phyloP scores from a whole-genome alignment of 805 yeast species.

The Teunomyces stri region DNA sequence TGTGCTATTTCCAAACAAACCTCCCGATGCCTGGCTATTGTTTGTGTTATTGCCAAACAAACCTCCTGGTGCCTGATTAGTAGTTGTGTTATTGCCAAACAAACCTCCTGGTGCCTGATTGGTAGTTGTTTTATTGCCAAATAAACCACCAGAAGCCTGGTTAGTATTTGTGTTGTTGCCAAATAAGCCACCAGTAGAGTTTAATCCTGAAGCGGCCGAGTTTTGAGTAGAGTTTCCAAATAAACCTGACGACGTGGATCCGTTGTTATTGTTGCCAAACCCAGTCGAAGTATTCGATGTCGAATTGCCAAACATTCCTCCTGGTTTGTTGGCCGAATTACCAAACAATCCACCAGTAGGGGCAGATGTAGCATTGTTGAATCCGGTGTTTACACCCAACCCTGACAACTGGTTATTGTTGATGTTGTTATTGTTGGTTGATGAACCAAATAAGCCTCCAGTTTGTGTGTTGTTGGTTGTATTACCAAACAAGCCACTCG shows the following conservation, averaged over 20 bases:
- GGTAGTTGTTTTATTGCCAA: constrained; percentile 15
- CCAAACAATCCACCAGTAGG: constrained; percentile 25
- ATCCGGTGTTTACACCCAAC: background rate
- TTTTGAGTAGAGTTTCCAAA: too few species aligned
- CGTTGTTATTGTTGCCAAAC: background rate
- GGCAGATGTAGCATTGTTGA: constrained; percentile 3
- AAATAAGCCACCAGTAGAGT: constrained; percentile 7
- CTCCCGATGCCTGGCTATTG: constrained; percentile 2
- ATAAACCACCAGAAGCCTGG: constrained; percentile 11
- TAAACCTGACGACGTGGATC: background rate
- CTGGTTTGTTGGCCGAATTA: constrained; percentile 4
- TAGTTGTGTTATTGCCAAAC: constrained; percentile 17
- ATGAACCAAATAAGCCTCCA: constrained; percentile 2
- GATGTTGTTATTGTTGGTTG: background rate
- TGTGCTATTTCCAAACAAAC: constrained; percentile 19
- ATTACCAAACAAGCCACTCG: constrained; percentile 6
- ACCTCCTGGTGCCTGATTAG: constrained; percentile 7
- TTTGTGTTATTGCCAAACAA: constrained; percentile 18
- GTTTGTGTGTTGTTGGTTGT: constrained; percentile 4
- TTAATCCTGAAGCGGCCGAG: too few species aligned
- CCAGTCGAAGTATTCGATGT: background rate
- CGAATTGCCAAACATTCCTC: constrained; percentile 21
- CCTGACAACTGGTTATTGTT: constrained; percentile 6
- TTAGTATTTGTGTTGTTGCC: constrained; percentile 13
- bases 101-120: constrained; percentile 9